Base-by-base conservation (phyloP, 2,329 filamentous ascomycete genomes). In the Intubia oerlemansii region DNA sequence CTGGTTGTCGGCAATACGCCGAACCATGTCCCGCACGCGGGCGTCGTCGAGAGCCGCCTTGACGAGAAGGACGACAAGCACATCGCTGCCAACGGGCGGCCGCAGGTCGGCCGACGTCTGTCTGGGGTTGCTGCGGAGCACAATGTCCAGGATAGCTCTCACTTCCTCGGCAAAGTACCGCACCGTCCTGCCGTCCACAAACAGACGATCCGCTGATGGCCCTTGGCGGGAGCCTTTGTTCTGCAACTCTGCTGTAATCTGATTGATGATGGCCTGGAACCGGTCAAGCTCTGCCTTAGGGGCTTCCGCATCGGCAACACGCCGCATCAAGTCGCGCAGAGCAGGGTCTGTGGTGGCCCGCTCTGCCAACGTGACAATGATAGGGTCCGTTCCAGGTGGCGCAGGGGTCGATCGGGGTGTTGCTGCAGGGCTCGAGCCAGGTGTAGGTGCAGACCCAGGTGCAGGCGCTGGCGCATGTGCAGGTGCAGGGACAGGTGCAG, bases 251-350 rank as follows among this genome's bases (percentile, higher is more conserved):
- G 49, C 49, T 3, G 74, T 82, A 32, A 88, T 62, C 43, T 81
- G 70, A 41, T 82, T 75, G 36, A 88, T 88, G 24, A 88, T 78
- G 27, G 60, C 62, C 44, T 88, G 79, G 39, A 88, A 88, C 36
- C 71, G 66, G 26, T 68, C 67, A 10, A 88, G 52, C 44, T 88
- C 76, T 10, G 69, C 63, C 21, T 67, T 62, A 10, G 65, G 68
- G 1, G 79, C 79, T 38, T 73, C 63, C 2, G 78, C 78, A 17
- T 72, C 69, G 0, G 79, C 79, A 1, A 88, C 79, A 30, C 78
- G 67, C 45, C 80, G 80, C 79, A 88, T 88, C 0, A 88, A 55
- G 20, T 75, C 69, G 32, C 81, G 72, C 8, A 88, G 54, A 31
- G 74, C 61, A 0, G 69, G 62, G 43, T 88, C 75, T 16, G 66